Evolutionary conservation across 2,329 filamentous ascomycete genomes (phyloP).

Genomic region (Aureobasidium lini): DNA sequence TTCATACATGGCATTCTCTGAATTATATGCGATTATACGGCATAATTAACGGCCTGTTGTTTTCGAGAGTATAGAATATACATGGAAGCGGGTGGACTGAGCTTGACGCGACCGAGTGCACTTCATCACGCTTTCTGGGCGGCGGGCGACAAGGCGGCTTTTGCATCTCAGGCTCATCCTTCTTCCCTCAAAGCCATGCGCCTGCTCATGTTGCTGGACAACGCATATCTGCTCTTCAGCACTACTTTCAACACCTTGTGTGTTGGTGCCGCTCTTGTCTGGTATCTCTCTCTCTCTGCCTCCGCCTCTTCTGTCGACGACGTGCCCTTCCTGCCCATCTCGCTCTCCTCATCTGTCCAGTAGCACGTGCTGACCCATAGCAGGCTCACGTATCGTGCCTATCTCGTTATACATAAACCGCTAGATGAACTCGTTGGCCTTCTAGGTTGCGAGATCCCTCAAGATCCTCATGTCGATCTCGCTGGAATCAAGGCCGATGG

Average conservation of each 20-base stretch:
- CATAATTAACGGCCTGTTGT: not conserved
- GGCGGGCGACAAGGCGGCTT: not conserved
- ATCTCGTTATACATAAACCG: slow-evolving; percentile 82
- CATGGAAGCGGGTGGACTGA: slow-evolving; percentile 7
- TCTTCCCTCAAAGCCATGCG: slow-evolving; percentile 7
- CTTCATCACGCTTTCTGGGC: slow-evolving; percentile 6
- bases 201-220: slow-evolving; percentile 15
- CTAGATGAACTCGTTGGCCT: slow-evolving; percentile 86
- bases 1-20: not conserved
- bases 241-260: slow-evolving; percentile 15
- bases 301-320: not conserved
- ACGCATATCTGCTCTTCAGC: slow-evolving; percentile 13
- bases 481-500: slow-evolving; percentile 82
- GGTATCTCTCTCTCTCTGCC: slow-evolving; percentile 3
- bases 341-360: not conserved
- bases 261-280: slow-evolving; percentile 14
- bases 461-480: slow-evolving; percentile 80
- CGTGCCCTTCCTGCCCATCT: not conserved
- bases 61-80: not conserved
- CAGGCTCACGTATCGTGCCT: slow-evolving; percentile 74
- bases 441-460: slow-evolving; percentile 87
- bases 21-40: not conserved
- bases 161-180: not conserved
- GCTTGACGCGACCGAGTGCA: not conserved
- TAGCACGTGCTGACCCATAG: not conserved